phyloP scores from a whole-genome alignment of 2,329 filamentous ascomycete genomes.

The Kalaharituber pfeilii region DNA sequence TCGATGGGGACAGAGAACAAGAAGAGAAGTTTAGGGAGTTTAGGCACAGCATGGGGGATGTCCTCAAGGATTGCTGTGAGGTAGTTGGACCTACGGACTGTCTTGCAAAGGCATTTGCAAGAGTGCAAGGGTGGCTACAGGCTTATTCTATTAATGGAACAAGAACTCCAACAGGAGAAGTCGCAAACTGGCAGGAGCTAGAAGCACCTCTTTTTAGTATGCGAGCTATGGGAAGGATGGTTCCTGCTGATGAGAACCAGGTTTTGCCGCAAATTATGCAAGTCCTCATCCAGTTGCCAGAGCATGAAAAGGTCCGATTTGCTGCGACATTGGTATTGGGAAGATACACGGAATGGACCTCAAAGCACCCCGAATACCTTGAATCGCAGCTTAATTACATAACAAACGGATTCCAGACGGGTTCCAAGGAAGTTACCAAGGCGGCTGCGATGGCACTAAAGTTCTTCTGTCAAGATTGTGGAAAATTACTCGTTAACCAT shows the following conservation, averaged over 20 bases:
- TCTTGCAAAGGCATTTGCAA: constrained; percentile 66
- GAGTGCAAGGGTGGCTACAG: constrained; percentile 77
- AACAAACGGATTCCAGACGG: constrained; percentile 75
- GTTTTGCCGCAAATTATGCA: constrained; percentile 86
- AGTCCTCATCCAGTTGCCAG: constrained; percentile 79
- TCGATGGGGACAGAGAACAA: constrained; percentile 85
- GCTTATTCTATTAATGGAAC: constrained; percentile 47
- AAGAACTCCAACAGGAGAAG: constrained; percentile 41
- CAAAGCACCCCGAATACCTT: constrained; percentile 78
- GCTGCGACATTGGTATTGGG: constrained; percentile 96
- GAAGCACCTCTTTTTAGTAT: constrained; percentile 91
- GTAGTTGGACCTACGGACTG: constrained; percentile 90
- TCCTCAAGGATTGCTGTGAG: constrained; percentile 89
- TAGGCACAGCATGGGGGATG: constrained; percentile 92
- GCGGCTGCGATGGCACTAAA: constrained; percentile 89
- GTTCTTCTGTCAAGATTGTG: constrained; percentile 93
- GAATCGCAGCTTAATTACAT: constrained; percentile 92
- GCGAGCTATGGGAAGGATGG: constrained; percentile 92
- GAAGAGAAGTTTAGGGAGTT: constrained; percentile 97
- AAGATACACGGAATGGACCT: constrained; percentile 94
- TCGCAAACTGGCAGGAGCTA: constrained; percentile 90
- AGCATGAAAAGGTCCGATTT: constrained; percentile 95
- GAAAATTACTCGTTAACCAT: constrained; percentile 64
- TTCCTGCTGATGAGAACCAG: constrained; percentile 68
- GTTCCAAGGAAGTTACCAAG: constrained; percentile 75